Percentiles rank a stretch among this genome's conserved stretches.
Evolutionary conservation across 345 rosid species (phyloP).

Genomic region (Microcos paniculata): DNA sequence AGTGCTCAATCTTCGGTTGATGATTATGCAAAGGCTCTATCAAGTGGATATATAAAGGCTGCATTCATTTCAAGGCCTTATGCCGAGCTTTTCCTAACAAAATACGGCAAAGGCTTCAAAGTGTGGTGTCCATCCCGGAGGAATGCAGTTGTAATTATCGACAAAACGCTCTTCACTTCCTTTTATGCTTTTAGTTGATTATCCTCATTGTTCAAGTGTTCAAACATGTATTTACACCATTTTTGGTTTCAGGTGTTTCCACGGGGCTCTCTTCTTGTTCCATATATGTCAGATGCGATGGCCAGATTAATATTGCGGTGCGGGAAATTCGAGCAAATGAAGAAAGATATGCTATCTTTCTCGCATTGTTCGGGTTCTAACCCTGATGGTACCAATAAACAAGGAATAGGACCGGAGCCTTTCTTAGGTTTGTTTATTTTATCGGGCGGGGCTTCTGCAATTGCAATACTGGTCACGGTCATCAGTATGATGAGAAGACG

Average conservation of each 20-base stretch:
- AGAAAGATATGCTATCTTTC: slow-evolving; percentile 3
- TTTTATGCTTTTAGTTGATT: neutral
- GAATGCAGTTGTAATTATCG: slow-evolving; percentile 12
- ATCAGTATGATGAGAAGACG: slow-evolving; percentile 1
- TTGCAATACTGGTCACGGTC: slow-evolving; percentile 4
- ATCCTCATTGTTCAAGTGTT: neutral
- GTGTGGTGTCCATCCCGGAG: neutral
- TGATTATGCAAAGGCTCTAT: slow-evolving; percentile 23
- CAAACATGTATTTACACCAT: neutral
- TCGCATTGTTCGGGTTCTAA: slow-evolving; percentile 4
- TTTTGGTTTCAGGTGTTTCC: slow-evolving; percentile 15
- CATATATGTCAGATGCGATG: slow-evolving; percentile 14
- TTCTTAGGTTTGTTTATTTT: slow-evolving; percentile 18
- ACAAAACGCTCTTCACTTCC: neutral
- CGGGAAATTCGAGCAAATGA: slow-evolving; percentile 3
- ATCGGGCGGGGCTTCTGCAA: slow-evolving; percentile 2
- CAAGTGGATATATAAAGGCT: slow-evolving; percentile 15
- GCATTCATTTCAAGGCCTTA: slow-evolving; percentile 19
- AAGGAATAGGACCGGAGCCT: slow-evolving; percentile 11
- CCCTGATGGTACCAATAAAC: neutral
- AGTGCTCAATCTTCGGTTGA: neutral
- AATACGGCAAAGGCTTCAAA: slow-evolving; percentile 20
- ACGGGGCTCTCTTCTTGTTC: slow-evolving; percentile 6
- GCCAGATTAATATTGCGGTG: neutral
- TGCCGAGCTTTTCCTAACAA: neutral